These are phyloP conservation scores for Licmophora abbreviata DNA, from an alignment of 108 stramenopile species.

Conservation along the genomic window DNA sequence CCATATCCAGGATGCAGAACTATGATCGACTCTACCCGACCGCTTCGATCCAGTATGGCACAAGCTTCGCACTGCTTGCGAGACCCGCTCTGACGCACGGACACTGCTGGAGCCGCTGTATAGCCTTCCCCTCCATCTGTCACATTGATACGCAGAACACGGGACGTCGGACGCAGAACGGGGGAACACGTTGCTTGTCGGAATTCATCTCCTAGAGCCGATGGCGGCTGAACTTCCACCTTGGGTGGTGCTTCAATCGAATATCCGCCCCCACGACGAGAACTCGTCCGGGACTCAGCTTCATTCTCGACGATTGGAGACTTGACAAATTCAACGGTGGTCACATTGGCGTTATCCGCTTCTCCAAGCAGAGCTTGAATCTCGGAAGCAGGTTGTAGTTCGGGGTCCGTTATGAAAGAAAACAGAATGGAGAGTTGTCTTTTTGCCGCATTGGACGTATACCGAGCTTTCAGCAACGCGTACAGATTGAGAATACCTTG, in stretches of 20 bases:
- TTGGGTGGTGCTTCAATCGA: constrained; percentile 25
- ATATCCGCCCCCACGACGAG: constrained; percentile 75
- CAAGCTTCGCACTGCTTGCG: constrained; percentile 46
- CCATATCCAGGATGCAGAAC: constrained; percentile 78
- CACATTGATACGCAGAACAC: constrained; percentile 64
- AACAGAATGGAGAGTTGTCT: constrained; percentile 85
- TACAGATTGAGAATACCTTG: constrained; percentile 79
- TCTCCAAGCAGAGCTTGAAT: constrained; percentile 72
- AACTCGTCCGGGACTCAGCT: constrained; percentile 46
- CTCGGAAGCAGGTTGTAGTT: constrained; percentile 69
- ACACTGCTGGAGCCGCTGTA: constrained; percentile 33
- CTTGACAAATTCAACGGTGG: constrained; percentile 28
- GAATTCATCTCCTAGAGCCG: constrained; percentile 71
- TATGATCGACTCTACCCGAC: constrained; percentile 49
- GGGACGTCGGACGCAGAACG: constrained; percentile 49
- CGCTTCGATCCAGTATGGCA: constrained; percentile 63
- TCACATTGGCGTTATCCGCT: constrained; percentile 75
- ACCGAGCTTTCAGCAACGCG: constrained; percentile 73
- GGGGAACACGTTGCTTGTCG: constrained; percentile 41
- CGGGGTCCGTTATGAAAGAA: constrained; percentile 61
- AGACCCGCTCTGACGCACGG: constrained; percentile 35
- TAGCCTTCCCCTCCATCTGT: constrained; percentile 75
- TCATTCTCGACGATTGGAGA: constrained; percentile 1
- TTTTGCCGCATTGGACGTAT: constrained; percentile 62
- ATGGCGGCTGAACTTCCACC: constrained; percentile 47